Base-by-base conservation (phyloP, 306 rosid genomes). In the Vicia sativa region DNA sequence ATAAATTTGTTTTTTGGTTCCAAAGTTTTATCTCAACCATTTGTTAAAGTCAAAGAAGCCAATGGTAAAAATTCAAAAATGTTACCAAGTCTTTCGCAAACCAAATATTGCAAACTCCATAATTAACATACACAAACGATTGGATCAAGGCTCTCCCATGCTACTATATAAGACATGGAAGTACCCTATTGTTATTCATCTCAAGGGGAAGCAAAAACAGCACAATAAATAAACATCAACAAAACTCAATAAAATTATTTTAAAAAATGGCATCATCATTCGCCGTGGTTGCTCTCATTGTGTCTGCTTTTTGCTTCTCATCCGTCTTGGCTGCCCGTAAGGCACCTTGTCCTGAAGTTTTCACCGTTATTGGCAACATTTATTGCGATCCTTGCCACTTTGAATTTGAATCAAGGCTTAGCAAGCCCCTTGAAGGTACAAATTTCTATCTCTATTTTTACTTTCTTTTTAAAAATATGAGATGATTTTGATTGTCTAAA, bases 371-470 rank as follows among this genome's bases (percentile, higher is more conserved):
- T 45, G 89, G 89, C 68, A 82, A 68, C 21, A 49, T 85, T 6
- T 85, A 82, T 1, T 85, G 89, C 18, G 89, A 85, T 43, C 86
- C 89, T 77, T 85, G 89, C 66, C 79, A 62, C 3, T 74, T 85
- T 11, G 65, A 65, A 61, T 82, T 85, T 48, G 71, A 70, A 18
- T 62, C 89, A 4, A 79, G 81, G 5, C 78, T 85, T 12, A 82
- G 87, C 66, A 9, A 11, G 0, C 65, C 81, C 28, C 0, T 85
- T 5, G 9, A 23, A 6, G 85, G 89, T 55, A 45, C 12, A 10
- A 11, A 41, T 41, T 41, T 12, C 1, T 11, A 34, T 31, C 38
- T 34, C 9, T 34, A 34, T 34, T 34, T 7, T 0, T 34, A 34
- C 1, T 21, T 21, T 34, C 1, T 31, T 31, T 31, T 6, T 6